These are phyloP conservation scores for Leishmania major DNA, from an alignment of 208 protist species.

Conservation along the genomic window DNA sequence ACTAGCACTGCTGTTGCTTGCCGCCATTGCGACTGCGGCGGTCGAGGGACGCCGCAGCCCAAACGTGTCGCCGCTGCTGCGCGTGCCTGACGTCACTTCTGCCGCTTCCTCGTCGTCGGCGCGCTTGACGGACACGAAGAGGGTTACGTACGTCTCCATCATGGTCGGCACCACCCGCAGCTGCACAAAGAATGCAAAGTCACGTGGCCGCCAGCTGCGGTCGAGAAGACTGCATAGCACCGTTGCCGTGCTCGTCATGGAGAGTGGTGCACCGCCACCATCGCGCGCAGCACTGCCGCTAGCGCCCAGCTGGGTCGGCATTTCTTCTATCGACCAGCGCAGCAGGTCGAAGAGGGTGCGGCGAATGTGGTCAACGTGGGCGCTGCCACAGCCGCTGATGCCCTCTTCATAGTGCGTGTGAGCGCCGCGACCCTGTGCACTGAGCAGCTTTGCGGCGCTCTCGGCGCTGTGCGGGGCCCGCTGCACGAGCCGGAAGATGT, in stretches of 20 bases:
- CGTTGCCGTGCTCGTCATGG: constrained; percentile 25
- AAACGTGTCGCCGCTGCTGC: background rate
- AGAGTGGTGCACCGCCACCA: background rate
- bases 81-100: background rate
- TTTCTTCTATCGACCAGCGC: constrained; percentile 17
- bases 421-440: constrained; percentile 25
- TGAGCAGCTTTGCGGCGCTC: constrained; percentile 38
- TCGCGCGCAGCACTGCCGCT: no score
- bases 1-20: background rate
- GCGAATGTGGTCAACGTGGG: constrained; percentile 18
- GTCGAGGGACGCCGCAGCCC: background rate
- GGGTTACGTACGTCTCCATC: constrained; percentile 53
- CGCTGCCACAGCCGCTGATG: constrained; percentile 19
- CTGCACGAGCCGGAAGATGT: constrained; percentile 28
- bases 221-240: constrained; percentile 66
- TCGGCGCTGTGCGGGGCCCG: constrained; percentile 39
- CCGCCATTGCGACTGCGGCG: background rate
- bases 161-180: constrained; percentile 46
- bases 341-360: constrained; percentile 21
- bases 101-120: background rate
- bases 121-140: constrained; percentile 36
- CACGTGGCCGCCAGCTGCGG: constrained; percentile 61
- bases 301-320: background rate
- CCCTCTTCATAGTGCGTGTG: constrained; percentile 38
- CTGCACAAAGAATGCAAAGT: constrained; percentile 61